Evolutionary conservation across 202 grass and related monocot species (phyloP), one percentile per base, ranked within the genome.

Genomic region (Elaeis oleifera): DNA sequence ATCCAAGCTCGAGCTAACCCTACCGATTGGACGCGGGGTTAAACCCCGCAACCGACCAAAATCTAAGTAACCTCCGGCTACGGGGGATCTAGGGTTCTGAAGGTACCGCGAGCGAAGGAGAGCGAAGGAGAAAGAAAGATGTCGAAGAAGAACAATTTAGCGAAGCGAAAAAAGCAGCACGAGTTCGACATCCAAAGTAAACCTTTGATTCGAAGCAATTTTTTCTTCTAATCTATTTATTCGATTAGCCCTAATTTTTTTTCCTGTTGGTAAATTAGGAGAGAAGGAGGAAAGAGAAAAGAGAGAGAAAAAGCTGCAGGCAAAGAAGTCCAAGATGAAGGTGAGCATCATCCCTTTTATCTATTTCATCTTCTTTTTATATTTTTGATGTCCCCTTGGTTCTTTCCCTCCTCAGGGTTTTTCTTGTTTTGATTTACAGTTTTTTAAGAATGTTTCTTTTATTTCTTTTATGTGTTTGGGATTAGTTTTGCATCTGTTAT

Each of bases 111-210:
- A 50, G 28, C 5, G 28, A 31, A 4, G 1, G 3, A 0, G 36
- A 11, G 20, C 20, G 36, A 9, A 2, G 36, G 9, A 13, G 36
- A 13, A 13, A 13, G 36, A 44, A 44, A 67, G 20, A 95, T 95
- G 90, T 95, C 90, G 65, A 97, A 97, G 81, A 92, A 97, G 84
- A 97, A 97, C 84, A 97, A 81, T 59, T 89, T 92, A 27, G 70
- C 71, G 60, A 86, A 74, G 71, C 64, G 92, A 71, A 97, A 72
- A 68, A 91, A 84, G 52, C 87, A 89, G 63, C 70, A 97, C 74
- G 79, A 83, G 48, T 97, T 97, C 77, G 92, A 97, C 69, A 84
- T 97, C 49, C 51, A 77, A 65, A 75, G 92, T 96, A 77, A 60
- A 2, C 20, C 13, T 23, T 59, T 19, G 36, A 44, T 44, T 44